These are phyloP conservation scores for Penicillium digitatum DNA, from an alignment of 2,329 filamentous ascomycete species.

Conservation along the genomic window DNA sequence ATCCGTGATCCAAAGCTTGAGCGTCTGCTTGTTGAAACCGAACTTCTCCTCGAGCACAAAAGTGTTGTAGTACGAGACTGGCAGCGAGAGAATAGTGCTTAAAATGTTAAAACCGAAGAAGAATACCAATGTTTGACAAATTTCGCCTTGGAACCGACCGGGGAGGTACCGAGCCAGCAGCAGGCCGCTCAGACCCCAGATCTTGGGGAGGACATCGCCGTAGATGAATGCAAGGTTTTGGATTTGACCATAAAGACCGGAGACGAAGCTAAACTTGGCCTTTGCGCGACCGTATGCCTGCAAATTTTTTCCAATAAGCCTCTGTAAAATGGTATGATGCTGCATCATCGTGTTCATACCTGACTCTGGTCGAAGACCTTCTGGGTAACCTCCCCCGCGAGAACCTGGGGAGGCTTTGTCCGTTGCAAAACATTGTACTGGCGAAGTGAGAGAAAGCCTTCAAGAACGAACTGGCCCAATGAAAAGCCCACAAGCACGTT, in stretches of 20 bases:
- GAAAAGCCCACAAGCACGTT: slow-evolving; percentile 92
- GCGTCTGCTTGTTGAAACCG: slow-evolving; percentile 97
- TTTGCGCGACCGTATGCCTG: slow-evolving; percentile 92
- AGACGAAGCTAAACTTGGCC: slow-evolving; percentile 80
- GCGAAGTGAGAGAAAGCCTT: slow-evolving; percentile 81
- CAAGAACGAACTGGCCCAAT: slow-evolving; percentile 82
- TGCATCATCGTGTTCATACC: slow-evolving; percentile 40
- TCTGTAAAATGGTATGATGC: neutral
- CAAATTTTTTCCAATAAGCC: neutral
- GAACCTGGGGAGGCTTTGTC: slow-evolving; percentile 75
- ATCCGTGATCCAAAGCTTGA: slow-evolving; percentile 81
- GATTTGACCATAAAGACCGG: slow-evolving; percentile 75
- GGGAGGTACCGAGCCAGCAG: slow-evolving; percentile 72
- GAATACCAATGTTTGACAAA: slow-evolving; percentile 89
- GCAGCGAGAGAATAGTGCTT: slow-evolving; percentile 73
- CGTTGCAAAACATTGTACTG: slow-evolving; percentile 84
- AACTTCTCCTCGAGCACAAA: slow-evolving; percentile 97
- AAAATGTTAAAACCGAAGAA: slow-evolving; percentile 81
- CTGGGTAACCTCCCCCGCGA: slow-evolving; percentile 81
- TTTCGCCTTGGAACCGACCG: slow-evolving; percentile 79
- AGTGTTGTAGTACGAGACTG: slow-evolving; percentile 82
- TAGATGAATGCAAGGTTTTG: slow-evolving; percentile 88
- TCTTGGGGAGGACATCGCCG: slow-evolving; percentile 81
- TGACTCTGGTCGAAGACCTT: slow-evolving; percentile 93
- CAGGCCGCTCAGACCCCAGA: slow-evolving; percentile 78